Evolutionary conservation across 2,329 filamentous ascomycete genomes (phyloP).

Genomic region (Rutstroemia sp.): DNA sequence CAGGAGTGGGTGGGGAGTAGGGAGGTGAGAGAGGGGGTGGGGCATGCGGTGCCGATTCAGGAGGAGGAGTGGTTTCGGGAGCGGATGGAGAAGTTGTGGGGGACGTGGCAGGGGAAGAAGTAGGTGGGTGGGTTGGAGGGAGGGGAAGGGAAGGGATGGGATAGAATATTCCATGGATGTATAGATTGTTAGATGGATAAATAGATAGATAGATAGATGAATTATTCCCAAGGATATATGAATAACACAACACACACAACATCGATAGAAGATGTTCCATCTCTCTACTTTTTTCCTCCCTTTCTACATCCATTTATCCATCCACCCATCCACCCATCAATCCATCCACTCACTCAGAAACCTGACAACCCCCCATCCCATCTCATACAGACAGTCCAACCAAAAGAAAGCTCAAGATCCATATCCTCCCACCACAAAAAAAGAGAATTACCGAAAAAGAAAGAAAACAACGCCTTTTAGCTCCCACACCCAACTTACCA

Average conservation of each 20-base stretch:
- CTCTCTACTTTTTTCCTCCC: not conserved
- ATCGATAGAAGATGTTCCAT: not conserved
- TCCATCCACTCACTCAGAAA: too few relatives aligned
- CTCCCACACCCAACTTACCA: too few relatives aligned
- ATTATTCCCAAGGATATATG: not conserved
- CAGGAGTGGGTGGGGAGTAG: slow-evolving; percentile 44
- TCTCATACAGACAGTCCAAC: not conserved
- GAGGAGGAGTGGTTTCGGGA: slow-evolving; percentile 60
- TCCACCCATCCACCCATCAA: not conserved
- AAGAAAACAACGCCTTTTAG: too few relatives aligned
- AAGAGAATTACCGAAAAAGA: too few relatives aligned
- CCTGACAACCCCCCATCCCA: not conserved
- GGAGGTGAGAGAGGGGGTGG: slow-evolving; percentile 60
- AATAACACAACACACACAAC: not conserved
- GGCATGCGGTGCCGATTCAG: slow-evolving; percentile 71
- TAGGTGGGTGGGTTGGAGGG: not conserved
- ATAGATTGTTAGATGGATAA: too few relatives aligned
- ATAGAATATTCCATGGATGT: not conserved
- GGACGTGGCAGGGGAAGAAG: not conserved
- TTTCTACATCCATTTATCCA: not conserved
- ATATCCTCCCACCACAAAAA: not conserved
- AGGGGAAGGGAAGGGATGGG: not conserved
- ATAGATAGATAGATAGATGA: too few relatives aligned
- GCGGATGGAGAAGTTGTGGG: slow-evolving; percentile 23
- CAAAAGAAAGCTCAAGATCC: not conserved